Evolutionary conservation across 2,329 filamentous ascomycete genomes (phyloP), one percentile per base, ranked within the genome.

Genomic region (Tolypocladium pustulatum): DNA sequence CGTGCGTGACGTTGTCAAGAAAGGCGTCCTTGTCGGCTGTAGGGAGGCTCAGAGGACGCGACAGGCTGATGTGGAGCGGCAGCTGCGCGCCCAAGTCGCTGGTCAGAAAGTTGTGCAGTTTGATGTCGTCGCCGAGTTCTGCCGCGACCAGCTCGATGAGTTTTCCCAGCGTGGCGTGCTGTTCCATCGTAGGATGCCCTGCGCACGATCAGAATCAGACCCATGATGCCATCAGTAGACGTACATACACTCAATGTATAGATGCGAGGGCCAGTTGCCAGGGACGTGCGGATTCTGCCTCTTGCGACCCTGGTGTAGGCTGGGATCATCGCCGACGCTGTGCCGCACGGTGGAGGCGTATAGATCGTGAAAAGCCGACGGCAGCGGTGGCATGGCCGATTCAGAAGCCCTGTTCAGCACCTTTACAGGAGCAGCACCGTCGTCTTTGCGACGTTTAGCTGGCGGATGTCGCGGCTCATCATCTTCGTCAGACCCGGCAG

Each of bases 261-360:
- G 71, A 73, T 97, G 93, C 38, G 87, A 91, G 1, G 93, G 91
- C 94, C 94, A 99, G 71, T 91, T 90, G 61, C 94, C 94, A 60
- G 86, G 83, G 32, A 93, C 78, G 73, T 99, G 94, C 30, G 93
- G 92, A 55, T 85, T 89, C 59, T 87, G 82, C 49, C 94, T 84
- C 69, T 87, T 90, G 53, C 93, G 86, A 57, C 94, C 94, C 37
- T 88, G 88, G 71, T 99, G 94, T 59, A 97, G 78, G 60, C 81
- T 79, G 1, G 93, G 91, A 68, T 96, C 89, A 73, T 97, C 94
- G 65, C 78, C 80, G 46, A 87, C 87, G 72, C 88, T 90, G 62
- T 88, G 79, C 62, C 93, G 85, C 56, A 89, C 86, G 46, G 86
- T 89, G 13, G 89, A 87, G 34, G 92, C 88, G 73, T 99, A 97